Percentiles rank a stretch among this genome's conserved stretches.
phyloP scores from a whole-genome alignment of 2,329 filamentous ascomycete species.

The Fusarium globosum region DNA sequence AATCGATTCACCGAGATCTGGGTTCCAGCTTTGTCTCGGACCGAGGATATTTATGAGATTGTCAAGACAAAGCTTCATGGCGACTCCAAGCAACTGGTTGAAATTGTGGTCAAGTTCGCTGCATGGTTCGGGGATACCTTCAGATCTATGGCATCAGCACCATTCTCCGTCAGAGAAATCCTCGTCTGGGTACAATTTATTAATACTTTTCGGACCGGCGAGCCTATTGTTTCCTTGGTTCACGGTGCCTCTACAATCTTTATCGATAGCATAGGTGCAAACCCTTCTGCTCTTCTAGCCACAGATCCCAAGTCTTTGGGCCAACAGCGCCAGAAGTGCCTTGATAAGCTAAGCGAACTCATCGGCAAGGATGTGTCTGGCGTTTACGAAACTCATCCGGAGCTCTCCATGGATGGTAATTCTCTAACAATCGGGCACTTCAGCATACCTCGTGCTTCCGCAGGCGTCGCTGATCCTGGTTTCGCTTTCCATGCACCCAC shows the following conservation, averaged over 20 bases:
- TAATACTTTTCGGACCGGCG: constrained; percentile 69
- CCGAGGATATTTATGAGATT: constrained; percentile 89
- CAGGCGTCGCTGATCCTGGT: constrained; percentile 49
- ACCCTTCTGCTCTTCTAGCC: constrained; percentile 87
- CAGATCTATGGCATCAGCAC: constrained; percentile 77
- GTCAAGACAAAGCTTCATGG: constrained; percentile 77
- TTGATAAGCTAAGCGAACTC: constrained; percentile 76
- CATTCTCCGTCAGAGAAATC: constrained; percentile 91
- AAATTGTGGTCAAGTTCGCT: constrained; percentile 84
- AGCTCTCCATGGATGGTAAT: constrained; percentile 63
- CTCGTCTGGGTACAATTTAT: constrained; percentile 95
- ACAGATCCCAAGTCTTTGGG: constrained; percentile 76
- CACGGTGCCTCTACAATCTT: constrained; percentile 97
- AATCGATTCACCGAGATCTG: constrained; percentile 99
- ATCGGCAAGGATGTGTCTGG: constrained; percentile 70
- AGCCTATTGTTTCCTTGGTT: constrained; percentile 63
- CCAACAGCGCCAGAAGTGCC: constrained; percentile 76
- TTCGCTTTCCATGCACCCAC: constrained; percentile 87
- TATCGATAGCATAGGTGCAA: constrained; percentile 93
- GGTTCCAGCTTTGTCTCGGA: constrained; percentile 89
- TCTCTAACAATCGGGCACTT: constrained; percentile 80
- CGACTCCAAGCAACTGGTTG: constrained; percentile 67
- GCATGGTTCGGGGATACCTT: constrained; percentile 92
- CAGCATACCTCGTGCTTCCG: constrained; percentile 65
- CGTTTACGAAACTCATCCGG: constrained; percentile 73